Conservation (phyloP, 345 rosid species). For the Lagerstroemia speciosa region DNA sequence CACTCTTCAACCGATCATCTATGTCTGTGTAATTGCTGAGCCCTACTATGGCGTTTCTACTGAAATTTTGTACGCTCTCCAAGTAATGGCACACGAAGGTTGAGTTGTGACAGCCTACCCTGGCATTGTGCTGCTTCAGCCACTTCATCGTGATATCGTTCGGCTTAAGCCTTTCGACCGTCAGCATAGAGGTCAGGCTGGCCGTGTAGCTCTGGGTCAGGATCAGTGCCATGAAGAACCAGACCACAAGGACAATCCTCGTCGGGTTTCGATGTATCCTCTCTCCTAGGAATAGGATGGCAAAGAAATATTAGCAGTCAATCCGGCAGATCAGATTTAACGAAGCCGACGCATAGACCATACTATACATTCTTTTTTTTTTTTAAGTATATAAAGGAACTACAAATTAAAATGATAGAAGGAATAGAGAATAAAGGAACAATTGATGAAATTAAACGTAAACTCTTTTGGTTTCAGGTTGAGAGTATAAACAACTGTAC, state of each 20-base stretch:
- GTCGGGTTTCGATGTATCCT: conserved; percentile 28
- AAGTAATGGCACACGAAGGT: conserved; percentile 38
- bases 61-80: conserved; percentile 21
- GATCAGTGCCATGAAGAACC: conserved; percentile 55
- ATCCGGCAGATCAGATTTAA: too few relatives aligned
- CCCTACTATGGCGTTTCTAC: conserved; percentile 12
- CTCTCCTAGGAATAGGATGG: conserved; percentile 32
- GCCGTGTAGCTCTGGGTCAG: conserved; percentile 59
- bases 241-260: conserved; percentile 34
- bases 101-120: conserved; percentile 40
- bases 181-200: conserved; percentile 45
- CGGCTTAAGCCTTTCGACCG: conserved; percentile 30
- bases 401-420: too few relatives aligned
- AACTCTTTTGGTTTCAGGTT: too few relatives aligned
- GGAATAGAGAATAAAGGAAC: too few relatives aligned
- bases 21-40: conserved; percentile 17
- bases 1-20: conserved; percentile 15
- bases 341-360: too few relatives aligned
- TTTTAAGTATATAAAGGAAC: too few relatives aligned
- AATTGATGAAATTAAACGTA: too few relatives aligned
- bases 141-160: conserved; percentile 25
- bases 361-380: too few relatives aligned
- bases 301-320: too few relatives aligned
- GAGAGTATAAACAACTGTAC: too few relatives aligned
- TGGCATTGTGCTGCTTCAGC: conserved; percentile 19